Conservation (phyloP, 129 eudicot genomes). For the Rutidosis leptorrhynchoides region DNA sequence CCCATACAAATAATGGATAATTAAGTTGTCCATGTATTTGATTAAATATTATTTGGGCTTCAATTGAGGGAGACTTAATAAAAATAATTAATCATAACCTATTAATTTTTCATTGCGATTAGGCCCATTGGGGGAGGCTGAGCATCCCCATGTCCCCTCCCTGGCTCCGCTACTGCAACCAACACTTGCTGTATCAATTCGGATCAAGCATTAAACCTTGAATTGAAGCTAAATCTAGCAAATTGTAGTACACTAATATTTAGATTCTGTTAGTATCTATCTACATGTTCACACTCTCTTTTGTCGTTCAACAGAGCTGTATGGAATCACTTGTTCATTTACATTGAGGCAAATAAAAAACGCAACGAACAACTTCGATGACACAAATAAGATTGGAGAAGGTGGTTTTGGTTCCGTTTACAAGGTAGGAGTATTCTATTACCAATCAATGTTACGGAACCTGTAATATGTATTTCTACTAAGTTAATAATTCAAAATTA, state of each 20-base stretch:
- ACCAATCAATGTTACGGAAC: background rate
- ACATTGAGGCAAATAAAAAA: constrained; percentile 62
- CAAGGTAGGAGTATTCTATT: constrained; percentile 56
- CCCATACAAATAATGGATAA: no score
- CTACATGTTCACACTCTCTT: constrained; percentile 9
- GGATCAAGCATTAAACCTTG: no score
- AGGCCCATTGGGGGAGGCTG: no score
- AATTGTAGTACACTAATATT: background rate
- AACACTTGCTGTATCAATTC: no score
- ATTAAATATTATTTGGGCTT: no score
- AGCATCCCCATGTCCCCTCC: no score
- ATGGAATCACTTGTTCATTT: constrained; percentile 49
- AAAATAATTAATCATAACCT: no score
- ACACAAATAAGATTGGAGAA: constrained; percentile 70
- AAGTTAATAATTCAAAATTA: background rate
- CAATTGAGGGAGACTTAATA: no score
- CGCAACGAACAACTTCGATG: constrained; percentile 60
- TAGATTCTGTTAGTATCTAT: background rate
- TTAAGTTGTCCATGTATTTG: no score
- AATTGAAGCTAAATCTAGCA: no score
- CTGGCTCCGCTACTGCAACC: no score
- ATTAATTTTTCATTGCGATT: no score
- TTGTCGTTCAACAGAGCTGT: constrained; percentile 32
- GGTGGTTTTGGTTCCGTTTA: constrained; percentile 84
- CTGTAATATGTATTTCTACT: background rate